phyloP scores from a whole-genome alignment of 495 filamentous ascomycete species.

The Cenococcum geophilum region DNA sequence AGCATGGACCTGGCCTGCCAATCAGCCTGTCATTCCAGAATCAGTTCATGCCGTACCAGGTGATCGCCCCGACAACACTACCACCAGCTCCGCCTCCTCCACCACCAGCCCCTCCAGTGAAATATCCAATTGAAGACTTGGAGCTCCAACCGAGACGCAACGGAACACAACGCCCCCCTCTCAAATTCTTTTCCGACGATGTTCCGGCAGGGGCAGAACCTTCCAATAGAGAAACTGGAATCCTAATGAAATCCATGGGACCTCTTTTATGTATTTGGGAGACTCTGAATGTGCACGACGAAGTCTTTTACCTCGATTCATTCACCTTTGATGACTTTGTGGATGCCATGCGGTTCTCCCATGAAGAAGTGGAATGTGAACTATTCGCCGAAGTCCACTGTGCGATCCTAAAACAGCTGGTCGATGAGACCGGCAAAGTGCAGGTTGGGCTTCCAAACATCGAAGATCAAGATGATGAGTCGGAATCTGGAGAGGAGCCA shows the following conservation, averaged over 20 bases:
- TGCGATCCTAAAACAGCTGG: constrained; percentile 78
- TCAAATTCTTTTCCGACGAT: constrained; percentile 70
- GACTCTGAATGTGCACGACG: constrained; percentile 91
- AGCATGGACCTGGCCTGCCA: constrained; percentile 10
- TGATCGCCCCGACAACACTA: constrained; percentile 17
- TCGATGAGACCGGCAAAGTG: constrained; percentile 71
- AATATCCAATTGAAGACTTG: constrained; percentile 93
- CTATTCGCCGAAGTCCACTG: constrained; percentile 89
- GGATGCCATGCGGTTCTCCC: constrained; percentile 75
- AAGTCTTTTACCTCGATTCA: constrained; percentile 86
- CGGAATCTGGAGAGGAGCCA: constrained; percentile 39
- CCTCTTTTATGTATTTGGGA: constrained; percentile 86
- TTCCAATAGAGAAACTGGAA: constrained; percentile 49
- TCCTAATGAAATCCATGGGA: constrained; percentile 74
- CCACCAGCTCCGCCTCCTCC: constrained; percentile 31
- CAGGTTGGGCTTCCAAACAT: constrained; percentile 73
- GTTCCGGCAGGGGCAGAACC: constrained; percentile 31
- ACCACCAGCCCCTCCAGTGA: constrained; percentile 70
- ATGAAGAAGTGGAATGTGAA: constrained; percentile 73
- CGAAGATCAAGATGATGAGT: constrained; percentile 52
- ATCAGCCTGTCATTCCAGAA: constrained; percentile 24
- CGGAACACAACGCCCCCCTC: constrained; percentile 57
- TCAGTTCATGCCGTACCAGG: constrained; percentile 31
- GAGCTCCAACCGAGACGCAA: constrained; percentile 60
- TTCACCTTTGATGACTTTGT: constrained; percentile 97